A percentile compares a stretch with the other conserved stretches of the same genome.
Evolutionary conservation across 2,329 filamentous ascomycete genomes (phyloP).

Genomic region (Didymellaceae sp.): DNA sequence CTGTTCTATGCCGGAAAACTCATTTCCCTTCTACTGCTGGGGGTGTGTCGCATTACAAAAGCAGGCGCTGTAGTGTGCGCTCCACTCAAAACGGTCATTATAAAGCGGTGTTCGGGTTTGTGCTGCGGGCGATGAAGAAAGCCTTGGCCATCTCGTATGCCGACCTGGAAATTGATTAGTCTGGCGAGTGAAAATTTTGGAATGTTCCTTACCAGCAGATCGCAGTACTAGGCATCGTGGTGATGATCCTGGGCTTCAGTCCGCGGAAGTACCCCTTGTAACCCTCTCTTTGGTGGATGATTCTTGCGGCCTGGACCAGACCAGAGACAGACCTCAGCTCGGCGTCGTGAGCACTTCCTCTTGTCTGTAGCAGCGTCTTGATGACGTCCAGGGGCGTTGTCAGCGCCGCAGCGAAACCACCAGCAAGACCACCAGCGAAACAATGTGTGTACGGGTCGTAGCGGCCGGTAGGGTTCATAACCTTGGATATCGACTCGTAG

Average conservation of each 20-base stretch:
- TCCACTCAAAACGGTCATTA: constrained; percentile 13
- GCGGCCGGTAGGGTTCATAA: constrained; percentile 82
- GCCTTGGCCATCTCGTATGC: constrained; percentile 73
- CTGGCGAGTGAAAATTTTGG: background rate
- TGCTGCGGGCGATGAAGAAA: constrained; percentile 63
- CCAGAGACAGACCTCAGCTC: constrained; percentile 88
- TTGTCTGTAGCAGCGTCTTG: constrained; percentile 95
- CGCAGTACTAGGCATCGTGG: constrained; percentile 98
- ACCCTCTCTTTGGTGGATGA: constrained; percentile 85
- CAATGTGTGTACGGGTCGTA: constrained; percentile 97
- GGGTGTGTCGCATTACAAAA: constrained; percentile 21
- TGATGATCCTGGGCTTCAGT: constrained; percentile 86
- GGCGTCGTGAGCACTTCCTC: constrained; percentile 79
- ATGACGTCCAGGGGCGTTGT: constrained; percentile 98
- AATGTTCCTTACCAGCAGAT: constrained; percentile 82
- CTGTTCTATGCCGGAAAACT: constrained; percentile 25
- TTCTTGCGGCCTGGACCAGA: constrained; percentile 76
- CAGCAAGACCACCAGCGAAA: constrained; percentile 87
- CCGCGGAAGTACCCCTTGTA: constrained; percentile 90
- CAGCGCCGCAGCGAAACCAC: constrained; percentile 89
- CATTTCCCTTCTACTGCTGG: constrained; percentile 18
- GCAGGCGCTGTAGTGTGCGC: constrained; percentile 13
- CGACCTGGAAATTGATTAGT: constrained; percentile 54
- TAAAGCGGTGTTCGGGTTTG: constrained; percentile 34
- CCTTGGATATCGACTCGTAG: constrained; percentile 94